Conservation (phyloP, 176 grass and related monocot species). For the Oryza glaberrima region DNA sequence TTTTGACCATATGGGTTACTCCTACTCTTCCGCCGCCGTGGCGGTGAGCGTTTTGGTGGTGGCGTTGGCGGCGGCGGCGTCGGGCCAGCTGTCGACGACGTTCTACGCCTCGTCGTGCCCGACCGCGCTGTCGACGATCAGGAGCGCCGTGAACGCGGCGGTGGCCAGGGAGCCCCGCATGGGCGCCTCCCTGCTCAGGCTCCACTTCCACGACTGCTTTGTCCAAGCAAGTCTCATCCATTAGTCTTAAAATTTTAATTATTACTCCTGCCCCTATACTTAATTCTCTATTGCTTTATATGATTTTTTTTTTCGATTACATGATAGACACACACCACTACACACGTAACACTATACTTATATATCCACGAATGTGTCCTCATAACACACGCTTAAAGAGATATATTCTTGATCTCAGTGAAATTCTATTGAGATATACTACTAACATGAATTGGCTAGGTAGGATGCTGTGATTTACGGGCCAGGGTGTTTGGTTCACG, state of each 20-base stretch:
- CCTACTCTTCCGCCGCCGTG: neutral
- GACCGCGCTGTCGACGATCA: slow-evolving; percentile 54
- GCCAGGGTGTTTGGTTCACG: too few relatives aligned
- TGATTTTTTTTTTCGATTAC: too few relatives aligned
- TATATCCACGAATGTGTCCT: too few relatives aligned
- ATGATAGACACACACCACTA: too few relatives aligned
- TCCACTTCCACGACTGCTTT: slow-evolving; percentile 92
- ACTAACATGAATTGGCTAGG: too few relatives aligned
- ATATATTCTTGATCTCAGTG: too few relatives aligned
- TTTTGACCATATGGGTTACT: slow-evolving; percentile 32
- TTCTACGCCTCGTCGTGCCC: slow-evolving; percentile 81
- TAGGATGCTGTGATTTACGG: slow-evolving; percentile 27
- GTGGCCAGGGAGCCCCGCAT: slow-evolving; percentile 54
- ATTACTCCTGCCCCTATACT: too few relatives aligned
- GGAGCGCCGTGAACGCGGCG: slow-evolving; percentile 56
- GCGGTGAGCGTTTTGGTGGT: slow-evolving; percentile 29
- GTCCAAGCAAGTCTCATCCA: slow-evolving; percentile 64
- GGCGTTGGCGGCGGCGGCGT: slow-evolving; percentile 38
- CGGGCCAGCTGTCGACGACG: slow-evolving; percentile 70
- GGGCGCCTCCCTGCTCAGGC: slow-evolving; percentile 74
- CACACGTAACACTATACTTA: too few relatives aligned
- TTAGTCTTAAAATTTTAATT: too few relatives aligned
- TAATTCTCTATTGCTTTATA: too few relatives aligned
- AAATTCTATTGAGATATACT: too few relatives aligned
- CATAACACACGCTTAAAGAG: too few relatives aligned